Percentiles rank a stretch among this genome's conserved stretches.
Evolutionary conservation across 495 filamentous ascomycete species (phyloP).

Genomic region (Penicillium egyptiacum): DNA sequence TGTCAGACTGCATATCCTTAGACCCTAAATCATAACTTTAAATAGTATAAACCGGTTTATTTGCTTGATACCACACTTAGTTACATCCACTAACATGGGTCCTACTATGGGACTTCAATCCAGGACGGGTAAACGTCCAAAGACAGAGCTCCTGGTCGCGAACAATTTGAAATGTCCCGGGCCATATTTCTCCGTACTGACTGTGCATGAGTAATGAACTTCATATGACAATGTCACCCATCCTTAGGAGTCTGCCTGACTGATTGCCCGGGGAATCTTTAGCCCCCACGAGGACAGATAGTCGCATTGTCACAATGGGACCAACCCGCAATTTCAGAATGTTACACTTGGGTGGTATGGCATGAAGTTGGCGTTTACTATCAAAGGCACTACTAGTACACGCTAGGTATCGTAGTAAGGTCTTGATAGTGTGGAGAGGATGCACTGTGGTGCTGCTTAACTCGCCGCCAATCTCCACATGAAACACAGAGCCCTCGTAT

Average conservation of each 20-base stretch:
- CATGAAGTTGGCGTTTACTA: slow-evolving; percentile 1
- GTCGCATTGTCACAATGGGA: not conserved
- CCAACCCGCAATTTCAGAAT: slow-evolving; percentile 3
- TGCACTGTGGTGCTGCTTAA: not conserved
- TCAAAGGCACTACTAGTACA: not conserved
- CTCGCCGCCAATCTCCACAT: not conserved
- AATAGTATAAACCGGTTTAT: not conserved
- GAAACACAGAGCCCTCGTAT: not conserved
- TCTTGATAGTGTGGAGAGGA: not conserved
- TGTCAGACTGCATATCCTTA: not conserved
- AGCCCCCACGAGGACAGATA: slow-evolving; percentile 1
- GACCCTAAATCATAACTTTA: not conserved
- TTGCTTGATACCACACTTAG: not conserved
- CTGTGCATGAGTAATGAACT: not conserved
- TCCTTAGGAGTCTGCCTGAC: not conserved
- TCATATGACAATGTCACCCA: slow-evolving; percentile 22
- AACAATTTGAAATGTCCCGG: not conserved
- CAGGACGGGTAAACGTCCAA: not conserved
- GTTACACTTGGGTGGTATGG: not conserved
- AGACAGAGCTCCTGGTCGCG: not conserved
- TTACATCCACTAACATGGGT: not conserved
- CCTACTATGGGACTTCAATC: not conserved
- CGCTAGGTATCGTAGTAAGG: not conserved
- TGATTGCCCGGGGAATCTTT: slow-evolving; percentile 6
- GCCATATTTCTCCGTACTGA: slow-evolving; percentile 4